Base-by-base conservation (phyloP, 257 asterid genomes). In the Solanum paucissectum region DNA sequence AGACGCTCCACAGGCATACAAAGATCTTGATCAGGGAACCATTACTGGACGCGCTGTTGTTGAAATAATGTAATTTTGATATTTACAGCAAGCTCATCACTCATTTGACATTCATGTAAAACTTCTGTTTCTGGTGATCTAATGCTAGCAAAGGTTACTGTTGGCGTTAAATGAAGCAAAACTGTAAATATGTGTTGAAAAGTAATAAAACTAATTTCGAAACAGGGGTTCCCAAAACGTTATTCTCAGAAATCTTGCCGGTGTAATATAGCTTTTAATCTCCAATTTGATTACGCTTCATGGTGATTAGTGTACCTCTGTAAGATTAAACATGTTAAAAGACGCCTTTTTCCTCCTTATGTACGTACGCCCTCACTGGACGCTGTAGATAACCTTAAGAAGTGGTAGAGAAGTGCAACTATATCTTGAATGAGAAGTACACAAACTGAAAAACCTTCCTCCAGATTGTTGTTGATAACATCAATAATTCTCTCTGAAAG, bases 31-130 rank as follows among this genome's bases (percentile, higher is more conserved):
- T 81, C 75, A 88, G 75, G 98, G 99, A 87, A 91, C 84, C 83
- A 97, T 97, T 27, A 79, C 93, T 5, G 99, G 99, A 7, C 98
- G 99, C 46, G 96, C 95, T 55, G 98, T 97, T 46, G 92, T 97
- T 79, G 98, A 97, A 90, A 95, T 97, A 84, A 95, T 96, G 98
- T 95, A 87, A 92, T 88, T 84, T 49, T 86, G n/a, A 16, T 37
- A 82, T 49, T 66, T 49, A 82, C 71, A 27, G 66, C 38, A 44
- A 44, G 85, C 25, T 79, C 84, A 29, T 27, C 69, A 49, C 44
- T 21, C 44, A 29, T 49, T 9, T 29, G 18, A 82, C 69, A 29
- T 82, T 82, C 32, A 5, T 82, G 86, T 49, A 0, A 32, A 32
- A 49, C 29, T 25, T 44, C 64, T 42, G 40, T 46, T 46, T 81